Evolutionary conservation across 495 filamentous ascomycete species (phyloP).

Genomic region (Beverwykella pulmonaria): DNA sequence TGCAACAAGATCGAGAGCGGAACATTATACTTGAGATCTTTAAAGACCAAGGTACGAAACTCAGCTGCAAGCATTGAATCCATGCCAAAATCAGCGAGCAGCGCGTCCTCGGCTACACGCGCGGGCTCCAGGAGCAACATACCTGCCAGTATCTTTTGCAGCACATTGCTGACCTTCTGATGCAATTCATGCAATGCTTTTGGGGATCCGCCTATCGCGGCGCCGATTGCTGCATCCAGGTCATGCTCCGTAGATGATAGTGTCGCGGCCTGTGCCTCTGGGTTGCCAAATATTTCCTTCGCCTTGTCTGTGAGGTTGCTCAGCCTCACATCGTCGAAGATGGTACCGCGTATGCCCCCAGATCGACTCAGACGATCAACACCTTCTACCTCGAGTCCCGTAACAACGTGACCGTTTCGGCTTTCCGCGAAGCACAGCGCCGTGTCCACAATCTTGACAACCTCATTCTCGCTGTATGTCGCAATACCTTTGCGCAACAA

Average conservation of each 20-base stretch:
- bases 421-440: neutral
- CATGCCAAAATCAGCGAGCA: neutral
- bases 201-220: neutral
- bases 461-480: slow-evolving; percentile 1
- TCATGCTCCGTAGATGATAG: no score
- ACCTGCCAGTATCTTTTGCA: neutral
- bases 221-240: neutral
- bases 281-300: neutral
- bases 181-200: neutral
- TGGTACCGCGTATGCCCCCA: no score
- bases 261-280: neutral
- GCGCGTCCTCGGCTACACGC: neutral
- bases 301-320: neutral
- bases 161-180: neutral
- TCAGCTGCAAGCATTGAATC: slow-evolving; percentile 19
- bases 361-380: neutral
- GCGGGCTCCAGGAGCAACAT: slow-evolving; percentile 3
- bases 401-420: neutral
- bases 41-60: slow-evolving; percentile 3
- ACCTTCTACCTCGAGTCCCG: slow-evolving; percentile 1
- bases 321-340: no score
- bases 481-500: slow-evolving; percentile 3
- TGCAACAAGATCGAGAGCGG: slow-evolving; percentile 4
- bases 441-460: neutral
- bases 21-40: neutral